Evolutionary conservation across 345 rosid genomes (phyloP).

Genomic region (Eucalyptus virginea): DNA sequence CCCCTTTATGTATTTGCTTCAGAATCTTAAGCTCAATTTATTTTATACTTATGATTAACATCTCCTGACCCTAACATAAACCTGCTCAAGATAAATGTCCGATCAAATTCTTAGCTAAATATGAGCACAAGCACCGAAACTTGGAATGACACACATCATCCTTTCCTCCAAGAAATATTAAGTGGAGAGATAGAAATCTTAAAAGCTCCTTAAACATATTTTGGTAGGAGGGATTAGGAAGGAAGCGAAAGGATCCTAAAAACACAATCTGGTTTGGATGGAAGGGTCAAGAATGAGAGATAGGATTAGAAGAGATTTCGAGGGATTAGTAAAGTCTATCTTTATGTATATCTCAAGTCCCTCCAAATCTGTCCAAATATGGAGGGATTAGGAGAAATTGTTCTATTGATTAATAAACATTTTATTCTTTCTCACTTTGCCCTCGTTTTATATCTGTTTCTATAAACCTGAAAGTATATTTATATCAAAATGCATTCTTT

Average conservation of each 20-base stretch:
- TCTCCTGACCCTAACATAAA: neutral
- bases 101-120: neutral
- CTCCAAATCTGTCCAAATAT: neutral
- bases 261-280: neutral
- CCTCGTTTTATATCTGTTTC: neutral
- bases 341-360: neutral
- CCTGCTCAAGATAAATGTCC: neutral
- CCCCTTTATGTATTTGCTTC: neutral
- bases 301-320: neutral
- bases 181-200: neutral
- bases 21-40: neutral
- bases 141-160: neutral
- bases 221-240: neutral
- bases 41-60: neutral
- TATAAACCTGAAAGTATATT: neutral
- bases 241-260: neutral
- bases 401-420: neutral
- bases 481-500: neutral
- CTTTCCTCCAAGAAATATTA: neutral
- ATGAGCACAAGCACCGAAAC: neutral
- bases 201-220: neutral
- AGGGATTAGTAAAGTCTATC: neutral
- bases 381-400: neutral
- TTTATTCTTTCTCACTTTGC: neutral
- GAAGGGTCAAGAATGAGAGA: neutral